Evolutionary conservation across 371 early-diverging fungal species (phyloP).

Genomic region (Mortierella polycephala): DNA sequence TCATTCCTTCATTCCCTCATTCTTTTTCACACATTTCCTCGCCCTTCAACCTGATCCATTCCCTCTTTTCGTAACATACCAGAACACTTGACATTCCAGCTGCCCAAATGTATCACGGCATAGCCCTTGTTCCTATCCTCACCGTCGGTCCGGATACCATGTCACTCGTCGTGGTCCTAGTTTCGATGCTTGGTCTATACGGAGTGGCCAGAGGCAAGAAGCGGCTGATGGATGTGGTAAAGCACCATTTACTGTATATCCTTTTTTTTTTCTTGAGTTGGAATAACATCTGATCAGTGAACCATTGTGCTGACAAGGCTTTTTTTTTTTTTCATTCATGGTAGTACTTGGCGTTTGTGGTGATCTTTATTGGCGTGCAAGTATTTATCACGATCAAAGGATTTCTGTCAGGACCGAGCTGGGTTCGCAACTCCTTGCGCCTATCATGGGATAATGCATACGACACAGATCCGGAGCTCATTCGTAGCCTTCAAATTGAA

Average conservation of each 20-base stretch:
- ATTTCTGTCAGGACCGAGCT: constrained; percentile 9
- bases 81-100: too few species aligned
- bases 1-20: too few species aligned
- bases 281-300: too few species aligned
- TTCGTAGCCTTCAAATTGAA: constrained; percentile 29
- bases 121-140: too few species aligned
- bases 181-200: constrained; percentile 29
- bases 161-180: constrained; percentile 15
- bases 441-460: constrained; percentile 33
- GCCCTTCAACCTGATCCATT: too few species aligned
- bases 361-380: constrained; percentile 12
- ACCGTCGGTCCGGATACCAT: constrained; percentile 9
- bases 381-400: constrained; percentile 10
- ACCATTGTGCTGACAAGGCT: not conserved
- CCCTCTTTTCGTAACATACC: too few species aligned
- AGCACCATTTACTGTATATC: not conserved
- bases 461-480: constrained; percentile 11
- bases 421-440: constrained; percentile 20
- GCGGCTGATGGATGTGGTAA: constrained; percentile 30
- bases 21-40: too few species aligned
- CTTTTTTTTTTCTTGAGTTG: not conserved
- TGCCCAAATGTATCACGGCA: too few species aligned
- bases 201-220: constrained; percentile 26
- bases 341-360: constrained; percentile 31
- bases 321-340: not conserved